Base-by-base conservation (phyloP, 2,329 filamentous ascomycete genomes). In the Trichothecium sympodiale region DNA sequence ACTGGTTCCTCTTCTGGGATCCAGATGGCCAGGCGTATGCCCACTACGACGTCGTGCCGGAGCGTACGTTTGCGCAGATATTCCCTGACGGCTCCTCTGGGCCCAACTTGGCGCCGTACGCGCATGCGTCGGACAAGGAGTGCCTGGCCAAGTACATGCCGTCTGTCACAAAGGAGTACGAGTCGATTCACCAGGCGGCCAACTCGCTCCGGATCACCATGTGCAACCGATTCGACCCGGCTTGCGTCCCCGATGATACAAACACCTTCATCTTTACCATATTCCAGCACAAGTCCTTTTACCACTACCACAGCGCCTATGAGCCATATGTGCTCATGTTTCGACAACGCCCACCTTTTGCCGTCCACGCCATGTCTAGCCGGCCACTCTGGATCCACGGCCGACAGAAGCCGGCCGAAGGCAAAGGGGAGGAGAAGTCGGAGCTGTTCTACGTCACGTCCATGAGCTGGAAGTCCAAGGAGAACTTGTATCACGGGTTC, bases 1-100 rank as follows among this genome's bases (percentile, higher is more conserved):
- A 79, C 45, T 79, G 64, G 59, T 78, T 77, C 43, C 40, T 71
- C 3, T 78, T 77, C 54, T 78, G 73, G 73, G 71, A 75, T 41
- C 38, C 41, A 0, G 38, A 55, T 0, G 62, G 60, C 5, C 47
- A 59, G 15, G 52, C 62, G 34, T 73, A 73, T 46, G 57, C 61
- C 1, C 72, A 77, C 46, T 64, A 74, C 47, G 70, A 76, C 41
- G 47, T 74, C 3, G 43, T 47, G 1, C 72, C 71, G 0, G 54
- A 54, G 14, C 65, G 74, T 0, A 55, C 55, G 1, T 77, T 74
- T 43, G 61, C 71, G 1, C 52, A 55, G 28, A 46, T 75, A 8
- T 45, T 47, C 3, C 27, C 41, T 2, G 63, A 70, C 41, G 71
- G 70, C 4, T 59, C 59, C 0, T 62, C 60, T 1, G 65, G 68